phyloP scores from a whole-genome alignment of 768 basidiomycete genomes.

The Clitopilus hobsonii region DNA sequence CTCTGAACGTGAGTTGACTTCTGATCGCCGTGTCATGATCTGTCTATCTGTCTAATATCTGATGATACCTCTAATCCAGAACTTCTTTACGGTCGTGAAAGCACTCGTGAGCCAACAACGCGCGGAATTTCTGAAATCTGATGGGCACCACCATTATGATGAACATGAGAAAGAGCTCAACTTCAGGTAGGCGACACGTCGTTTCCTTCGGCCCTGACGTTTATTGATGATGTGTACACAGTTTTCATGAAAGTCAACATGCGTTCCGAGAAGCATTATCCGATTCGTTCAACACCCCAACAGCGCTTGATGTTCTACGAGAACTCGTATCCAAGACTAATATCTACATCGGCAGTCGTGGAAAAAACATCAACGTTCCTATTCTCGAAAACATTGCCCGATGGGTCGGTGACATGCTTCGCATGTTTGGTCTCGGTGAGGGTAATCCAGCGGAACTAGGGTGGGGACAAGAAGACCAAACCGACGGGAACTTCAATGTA shows the following conservation, averaged over 20 bases:
- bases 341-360: slow-evolving; percentile 74
- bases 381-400: slow-evolving; percentile 60
- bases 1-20: slow-evolving; percentile 69
- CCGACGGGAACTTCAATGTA: slow-evolving; percentile 47
- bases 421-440: slow-evolving; percentile 77
- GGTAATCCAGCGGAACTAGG: slow-evolving; percentile 67
- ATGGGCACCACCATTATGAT: slow-evolving; percentile 64
- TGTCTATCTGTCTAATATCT: slow-evolving; percentile 9
- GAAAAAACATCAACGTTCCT: slow-evolving; percentile 52
- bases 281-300: slow-evolving; percentile 96
- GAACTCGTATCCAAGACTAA: slow-evolving; percentile 85
- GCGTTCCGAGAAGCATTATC: slow-evolving; percentile 84
- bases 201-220: slow-evolving; percentile 8
- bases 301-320: slow-evolving; percentile 68
- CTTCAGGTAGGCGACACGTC: slow-evolving; percentile 38
- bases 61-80: slow-evolving; percentile 42
- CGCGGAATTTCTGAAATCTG: slow-evolving; percentile 42
- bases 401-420: slow-evolving; percentile 72
- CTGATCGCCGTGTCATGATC: neutral
- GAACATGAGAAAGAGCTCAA: slow-evolving; percentile 65
- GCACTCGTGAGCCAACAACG: slow-evolving; percentile 64
- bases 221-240: slow-evolving; percentile 23
- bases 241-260: slow-evolving; percentile 69
- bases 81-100: slow-evolving; percentile 88
- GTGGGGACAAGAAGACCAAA: slow-evolving; percentile 70